A percentile compares a stretch with the other conserved stretches of the same genome.
Evolutionary conservation across 83 land plant genomes (phyloP).

Genomic region (Isoetes engelmannii): DNA sequence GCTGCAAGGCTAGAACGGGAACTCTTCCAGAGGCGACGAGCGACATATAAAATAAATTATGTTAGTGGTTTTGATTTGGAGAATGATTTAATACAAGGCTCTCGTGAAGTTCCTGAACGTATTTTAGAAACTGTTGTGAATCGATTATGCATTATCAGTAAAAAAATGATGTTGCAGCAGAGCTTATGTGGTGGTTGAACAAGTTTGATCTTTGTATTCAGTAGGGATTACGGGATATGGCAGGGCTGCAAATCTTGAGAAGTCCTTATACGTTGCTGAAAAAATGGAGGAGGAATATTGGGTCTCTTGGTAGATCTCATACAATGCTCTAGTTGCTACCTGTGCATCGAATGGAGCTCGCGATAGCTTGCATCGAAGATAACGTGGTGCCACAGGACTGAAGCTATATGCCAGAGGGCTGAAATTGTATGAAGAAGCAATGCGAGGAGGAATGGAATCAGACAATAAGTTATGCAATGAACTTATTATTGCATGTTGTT

Average conservation of each 20-base stretch:
- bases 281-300: conserved; percentile 14
- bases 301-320: conserved; percentile 39
- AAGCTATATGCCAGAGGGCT: too few relatives aligned
- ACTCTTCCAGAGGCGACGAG: too few relatives aligned
- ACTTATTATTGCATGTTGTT: conserved; percentile 47
- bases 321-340: conserved; percentile 73
- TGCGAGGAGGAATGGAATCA: conserved; percentile 45
- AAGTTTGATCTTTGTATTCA: conserved; percentile 55
- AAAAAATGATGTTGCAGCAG: conserved; percentile 38
- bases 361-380: conserved; percentile 44
- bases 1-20: too few relatives aligned
- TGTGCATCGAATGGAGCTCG: conserved; percentile 45
- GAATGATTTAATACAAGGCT: too few relatives aligned
- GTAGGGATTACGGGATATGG: conserved; percentile 62
- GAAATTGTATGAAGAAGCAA: conserved; percentile 42
- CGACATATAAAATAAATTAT: too few relatives aligned
- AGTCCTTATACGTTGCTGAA: conserved; percentile 53
- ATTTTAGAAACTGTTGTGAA: conserved; percentile 59
- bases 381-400: conserved; percentile 33
- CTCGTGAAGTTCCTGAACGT: conserved; percentile 54
- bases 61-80: too few relatives aligned
- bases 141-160: conserved; percentile 36
- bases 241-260: conserved; percentile 43
- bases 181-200: conserved; percentile 60
- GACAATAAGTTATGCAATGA: conserved; percentile 59